Evolutionary conservation across 192 early-diverging fungal species (phyloP), one percentile per base, ranked within the genome.

Genomic region (Fimicolochytrium jonesii): DNA sequence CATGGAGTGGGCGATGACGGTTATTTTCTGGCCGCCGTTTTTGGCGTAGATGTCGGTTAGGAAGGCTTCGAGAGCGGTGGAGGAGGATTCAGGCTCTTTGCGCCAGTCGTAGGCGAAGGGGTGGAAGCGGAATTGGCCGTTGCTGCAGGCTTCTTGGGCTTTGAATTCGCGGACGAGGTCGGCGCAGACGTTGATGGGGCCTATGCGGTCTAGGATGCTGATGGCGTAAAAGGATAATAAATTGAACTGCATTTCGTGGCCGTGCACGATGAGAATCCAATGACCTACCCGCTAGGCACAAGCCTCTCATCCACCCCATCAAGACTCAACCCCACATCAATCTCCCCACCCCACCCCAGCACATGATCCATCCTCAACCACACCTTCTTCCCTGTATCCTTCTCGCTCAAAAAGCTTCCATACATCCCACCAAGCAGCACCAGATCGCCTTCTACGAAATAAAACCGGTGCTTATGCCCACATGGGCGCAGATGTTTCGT

Each of bases 61-160:
- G 43, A 52, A 51, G 29, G 6, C 45, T 20, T 66, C 69, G 7
- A 71, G 49, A 1, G 31, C 26, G 25, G 51, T 26, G n/a, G 63
- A 56, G 1, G 63, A 42, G 35, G 53, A 18, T 10, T 66, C 66
- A 0, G 49, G 57, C 23, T 64, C 61, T 22, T 58, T 31, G 31
- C 69, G 50, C 69, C 69, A 71, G 45, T 71, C 69, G 35, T 71
- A 71, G 9, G 51, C 56, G 44, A 71, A 71, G 9, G 55, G 46
- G 50, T 66, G 62, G 25, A 60, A 66, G 7, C 63, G 55, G 54
- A 71, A 54, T 30, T 18, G 29, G 20, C 62, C 63, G 2, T 57
- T 41, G 20, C 58, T 65, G 48, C 69, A 66, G 20, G 10, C 33
- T 39, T 62, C 54, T 26, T 44, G 48, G 20, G 35, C 35, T 1